A percentile compares a stretch with the other conserved stretches of the same genome.
Conservation (phyloP, 805 yeast genomes). For the Phaffomyces antillensis region DNA sequence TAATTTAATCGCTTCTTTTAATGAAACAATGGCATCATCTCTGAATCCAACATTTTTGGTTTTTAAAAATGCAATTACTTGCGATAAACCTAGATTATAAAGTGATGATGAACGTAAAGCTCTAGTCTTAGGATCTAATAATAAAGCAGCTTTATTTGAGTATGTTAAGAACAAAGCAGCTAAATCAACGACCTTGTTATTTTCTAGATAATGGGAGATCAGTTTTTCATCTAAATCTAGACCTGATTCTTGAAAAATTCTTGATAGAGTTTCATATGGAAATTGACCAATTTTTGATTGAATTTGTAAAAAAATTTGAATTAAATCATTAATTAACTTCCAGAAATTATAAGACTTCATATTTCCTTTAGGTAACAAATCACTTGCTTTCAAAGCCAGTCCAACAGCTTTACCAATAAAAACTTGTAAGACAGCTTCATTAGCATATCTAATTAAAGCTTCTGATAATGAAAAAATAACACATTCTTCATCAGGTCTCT, state of each 20-base stretch:
- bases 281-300: conserved; percentile 45
- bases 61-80: conserved; percentile 38
- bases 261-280: conserved; percentile 37
- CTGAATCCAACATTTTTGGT: conserved; percentile 28
- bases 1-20: conserved; percentile 62
- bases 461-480: conserved; percentile 49
- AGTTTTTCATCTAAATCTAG: conserved; percentile 26
- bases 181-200: conserved; percentile 26
- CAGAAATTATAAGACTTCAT: conserved; percentile 49
- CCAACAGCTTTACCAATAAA: conserved; percentile 60
- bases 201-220: conserved; percentile 15
- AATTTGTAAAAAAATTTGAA: conserved; percentile 45
- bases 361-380: conserved; percentile 33
- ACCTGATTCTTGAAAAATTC: conserved; percentile 14
- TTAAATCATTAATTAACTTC: conserved; percentile 55
- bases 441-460: conserved; percentile 48
- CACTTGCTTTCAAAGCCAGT: conserved; percentile 40
- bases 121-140: conserved; percentile 33
- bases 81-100: conserved; percentile 69
- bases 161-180: conserved; percentile 36
- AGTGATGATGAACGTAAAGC: conserved; percentile 46
- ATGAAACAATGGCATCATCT: conserved; percentile 44
- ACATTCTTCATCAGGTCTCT: conserved; percentile 42
- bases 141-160: conserved; percentile 40
- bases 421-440: conserved; percentile 47